These are phyloP conservation scores for Botrytis byssoidea DNA, from an alignment of 2,329 filamentous ascomycete species.

Conservation along the genomic window DNA sequence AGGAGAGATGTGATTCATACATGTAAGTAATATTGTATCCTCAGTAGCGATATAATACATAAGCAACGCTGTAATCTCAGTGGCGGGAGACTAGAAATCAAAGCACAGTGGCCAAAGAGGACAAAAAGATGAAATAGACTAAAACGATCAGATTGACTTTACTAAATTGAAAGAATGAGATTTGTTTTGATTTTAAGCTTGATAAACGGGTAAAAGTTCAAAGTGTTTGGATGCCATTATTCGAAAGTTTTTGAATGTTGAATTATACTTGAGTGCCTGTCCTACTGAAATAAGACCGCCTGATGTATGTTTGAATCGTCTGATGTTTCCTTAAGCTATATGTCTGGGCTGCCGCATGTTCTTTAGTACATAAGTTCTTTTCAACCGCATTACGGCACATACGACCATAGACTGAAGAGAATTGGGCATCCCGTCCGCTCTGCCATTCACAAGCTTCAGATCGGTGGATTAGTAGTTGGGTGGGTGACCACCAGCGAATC, in stretches of 20 bases:
- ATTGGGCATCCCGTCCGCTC: no score
- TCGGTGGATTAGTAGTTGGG: not conserved
- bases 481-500: not conserved
- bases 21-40: not conserved
- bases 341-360: not conserved
- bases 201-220: no score
- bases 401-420: not conserved
- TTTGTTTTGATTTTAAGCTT: no score
- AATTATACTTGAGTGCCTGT: not conserved
- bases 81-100: not conserved
- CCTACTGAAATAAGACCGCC: not conserved
- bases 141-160: not conserved
- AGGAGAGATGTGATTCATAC: not conserved
- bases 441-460: not conserved
- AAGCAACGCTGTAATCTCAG: fast-evolving
- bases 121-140: not conserved
- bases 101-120: not conserved
- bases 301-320: not conserved
- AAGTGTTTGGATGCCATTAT: not conserved
- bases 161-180: not conserved
- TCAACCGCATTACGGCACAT: fast-evolving
- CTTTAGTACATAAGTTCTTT: not conserved
- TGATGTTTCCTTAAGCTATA: not conserved
- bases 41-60: not conserved
- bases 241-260: not conserved